Conservation (phyloP, 257 asterid genomes). For the Nemophila menziesii region DNA sequence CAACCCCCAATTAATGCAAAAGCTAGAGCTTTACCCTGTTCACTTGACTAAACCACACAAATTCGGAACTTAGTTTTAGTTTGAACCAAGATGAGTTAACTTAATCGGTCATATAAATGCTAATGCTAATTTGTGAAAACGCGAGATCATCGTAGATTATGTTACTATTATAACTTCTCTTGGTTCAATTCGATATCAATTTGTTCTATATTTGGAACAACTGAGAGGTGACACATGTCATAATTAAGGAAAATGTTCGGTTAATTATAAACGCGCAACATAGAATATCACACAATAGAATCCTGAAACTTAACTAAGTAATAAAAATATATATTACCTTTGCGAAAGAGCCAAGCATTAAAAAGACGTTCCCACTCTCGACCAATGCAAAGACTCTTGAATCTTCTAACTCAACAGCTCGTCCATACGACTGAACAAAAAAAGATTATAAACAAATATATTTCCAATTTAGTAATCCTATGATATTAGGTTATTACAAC, state of each 20-base stretch:
- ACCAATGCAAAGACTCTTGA: conserved; percentile 73
- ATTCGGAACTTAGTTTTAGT: background rate
- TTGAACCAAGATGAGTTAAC: background rate
- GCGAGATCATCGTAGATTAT: no score
- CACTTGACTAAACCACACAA: background rate
- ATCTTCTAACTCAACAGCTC: conserved; percentile 85
- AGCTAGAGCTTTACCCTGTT: background rate
- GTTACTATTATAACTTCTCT: no score
- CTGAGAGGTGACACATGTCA: background rate
- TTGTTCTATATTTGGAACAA: background rate
- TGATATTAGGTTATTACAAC: background rate
- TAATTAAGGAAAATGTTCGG: background rate
- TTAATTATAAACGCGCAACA: background rate
- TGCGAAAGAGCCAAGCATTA: conserved; percentile 79
- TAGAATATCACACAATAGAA: background rate
- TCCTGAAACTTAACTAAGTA: conserved; percentile 6
- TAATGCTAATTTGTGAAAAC: no score
- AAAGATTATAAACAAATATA: conserved; percentile 7
- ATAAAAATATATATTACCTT: conserved; percentile 36
- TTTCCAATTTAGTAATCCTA: background rate
- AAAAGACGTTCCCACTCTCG: conserved; percentile 80
- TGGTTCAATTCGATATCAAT: no score
- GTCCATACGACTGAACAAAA: conserved; percentile 65
- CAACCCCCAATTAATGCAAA: background rate
- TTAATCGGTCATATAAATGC: no score